Base-by-base conservation (phyloP, 495 filamentous ascomycete genomes). In the Staphylotrichum longicolle region DNA sequence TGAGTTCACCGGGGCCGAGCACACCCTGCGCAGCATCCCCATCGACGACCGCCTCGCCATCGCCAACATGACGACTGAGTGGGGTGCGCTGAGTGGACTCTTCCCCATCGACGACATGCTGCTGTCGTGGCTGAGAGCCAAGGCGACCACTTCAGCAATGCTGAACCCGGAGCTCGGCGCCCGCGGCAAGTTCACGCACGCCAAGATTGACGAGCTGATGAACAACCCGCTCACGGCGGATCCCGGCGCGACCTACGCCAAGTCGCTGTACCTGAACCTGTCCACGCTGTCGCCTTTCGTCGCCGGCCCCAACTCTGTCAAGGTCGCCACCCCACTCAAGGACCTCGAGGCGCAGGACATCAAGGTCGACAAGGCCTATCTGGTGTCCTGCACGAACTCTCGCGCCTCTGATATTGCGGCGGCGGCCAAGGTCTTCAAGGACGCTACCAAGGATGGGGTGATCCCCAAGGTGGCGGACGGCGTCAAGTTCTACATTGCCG, bases 1-100 rank as follows among this genome's bases (percentile, higher is more conserved):
- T 64, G 93, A 98, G 72, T 96, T 97, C 68, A 86, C 84, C 6
- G 93, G 92, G 0, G 84, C 87, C 0, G 84, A 88, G 64, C 80
- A 91, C 66, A 96, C 93, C 0, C 81, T 98, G 78, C 54, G 72
- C 14, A 93, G 85, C 68, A 73, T 97, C 35, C 76, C 85, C 0
- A 77, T 98, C 5, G 91, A 95, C 68, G 83, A 89, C 71, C 80
- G 93, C 11, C 72, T 97, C 32, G 85, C 91, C 0, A 96, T 98
- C 69, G 85, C 88, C 47, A 98, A 97, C 75, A 97, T 98, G 94
- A 90, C 92, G 0, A 95, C 89, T 1, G 94, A 98, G 72, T 98
- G 93, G 93, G 91, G 91, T 45, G 93, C 91, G 0, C 76, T 96
- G 10, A 83, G 82, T 34, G 89, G 88, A 15, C 48, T 70, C 14